These are phyloP conservation scores for Hemileia vastatrix DNA, from an alignment of 1,284 basidiomycete species.

Conservation along the genomic window DNA sequence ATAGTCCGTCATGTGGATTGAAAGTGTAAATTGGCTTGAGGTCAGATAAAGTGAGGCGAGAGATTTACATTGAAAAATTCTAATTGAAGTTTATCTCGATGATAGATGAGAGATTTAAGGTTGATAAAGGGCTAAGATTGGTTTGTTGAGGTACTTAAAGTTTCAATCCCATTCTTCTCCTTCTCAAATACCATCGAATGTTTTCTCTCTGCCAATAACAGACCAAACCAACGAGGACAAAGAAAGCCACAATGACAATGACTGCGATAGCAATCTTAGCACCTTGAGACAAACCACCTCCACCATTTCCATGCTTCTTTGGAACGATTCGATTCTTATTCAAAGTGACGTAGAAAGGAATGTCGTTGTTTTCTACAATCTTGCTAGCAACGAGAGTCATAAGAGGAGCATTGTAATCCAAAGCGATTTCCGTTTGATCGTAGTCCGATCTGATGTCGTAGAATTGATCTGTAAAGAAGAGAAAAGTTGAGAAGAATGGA, in stretches of 20 bases:
- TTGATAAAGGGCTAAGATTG: no score
- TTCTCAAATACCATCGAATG: constrained; percentile 27
- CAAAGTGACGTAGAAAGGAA: constrained; percentile 27
- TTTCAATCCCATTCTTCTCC: constrained; percentile 28
- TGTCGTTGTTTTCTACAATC: constrained; percentile 27
- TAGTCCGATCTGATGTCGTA: constrained; percentile 34
- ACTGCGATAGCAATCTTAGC: not conserved
- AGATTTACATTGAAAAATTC: no score
- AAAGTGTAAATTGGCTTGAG: no score
- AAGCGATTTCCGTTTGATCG: constrained; percentile 34
- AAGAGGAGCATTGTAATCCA: constrained; percentile 35
- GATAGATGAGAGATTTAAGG: no score
- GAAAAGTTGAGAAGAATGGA: no score
- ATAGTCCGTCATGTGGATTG: no score
- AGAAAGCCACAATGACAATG: not conserved
- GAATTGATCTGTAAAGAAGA: constrained; percentile 17
- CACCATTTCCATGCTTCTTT: not conserved
- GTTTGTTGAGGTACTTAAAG: not conserved
- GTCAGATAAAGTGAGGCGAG: no score
- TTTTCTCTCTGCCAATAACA: not conserved
- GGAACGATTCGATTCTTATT: constrained; percentile 13
- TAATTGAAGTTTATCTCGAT: no score
- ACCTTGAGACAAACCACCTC: constrained; percentile 1
- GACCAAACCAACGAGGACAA: not conserved
- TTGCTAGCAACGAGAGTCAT: constrained; percentile 30